These are phyloP conservation scores for Discostella stelligera DNA, from an alignment of 352 stramenopile genomes.

Conservation along the genomic window DNA sequence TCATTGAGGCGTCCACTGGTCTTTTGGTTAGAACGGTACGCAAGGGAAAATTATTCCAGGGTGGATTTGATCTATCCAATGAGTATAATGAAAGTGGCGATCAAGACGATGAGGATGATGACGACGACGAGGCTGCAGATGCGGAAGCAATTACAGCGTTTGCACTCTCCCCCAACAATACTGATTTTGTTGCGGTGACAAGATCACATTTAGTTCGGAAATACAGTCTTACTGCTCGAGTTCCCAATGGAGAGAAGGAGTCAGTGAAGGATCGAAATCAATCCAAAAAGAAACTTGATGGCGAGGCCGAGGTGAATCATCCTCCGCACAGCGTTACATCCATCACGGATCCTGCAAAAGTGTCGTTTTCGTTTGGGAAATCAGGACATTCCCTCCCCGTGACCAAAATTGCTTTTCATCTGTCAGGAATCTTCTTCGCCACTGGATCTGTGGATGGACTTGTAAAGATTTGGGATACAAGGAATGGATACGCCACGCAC, in stretches of 20 bases:
- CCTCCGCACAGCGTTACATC: conserved; percentile 31
- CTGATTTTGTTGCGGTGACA: conserved; percentile 66
- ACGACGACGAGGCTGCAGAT: conserved; percentile 72
- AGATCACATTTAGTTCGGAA: conserved; percentile 68
- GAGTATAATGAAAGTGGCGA: conserved; percentile 43
- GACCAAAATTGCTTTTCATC: conserved; percentile 70
- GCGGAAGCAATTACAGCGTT: conserved; percentile 75
- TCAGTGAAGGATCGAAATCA: conserved; percentile 9
- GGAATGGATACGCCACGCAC: conserved; percentile 78
- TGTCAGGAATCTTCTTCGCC: conserved; percentile 86
- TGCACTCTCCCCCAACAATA: conserved; percentile 63
- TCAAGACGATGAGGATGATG: conserved; percentile 54
- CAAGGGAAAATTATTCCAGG: conserved; percentile 26
- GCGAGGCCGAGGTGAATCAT: conserved; percentile 16
- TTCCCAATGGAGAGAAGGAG: not conserved
- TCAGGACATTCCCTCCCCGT: conserved; percentile 73
- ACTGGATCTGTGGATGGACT: conserved; percentile 94
- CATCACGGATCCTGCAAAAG: conserved; percentile 44
- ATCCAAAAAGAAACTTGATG: conserved; percentile 13
- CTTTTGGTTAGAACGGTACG: conserved; percentile 63
- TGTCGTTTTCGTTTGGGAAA: conserved; percentile 63
- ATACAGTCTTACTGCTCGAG: conserved; percentile 55
- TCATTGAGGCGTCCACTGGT: conserved; percentile 72
- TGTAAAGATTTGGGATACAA: conserved; percentile 86
- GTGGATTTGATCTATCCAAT: conserved; percentile 26